Base-by-base conservation (phyloP, 495 filamentous ascomycete species). In the Glonium stellatum region DNA sequence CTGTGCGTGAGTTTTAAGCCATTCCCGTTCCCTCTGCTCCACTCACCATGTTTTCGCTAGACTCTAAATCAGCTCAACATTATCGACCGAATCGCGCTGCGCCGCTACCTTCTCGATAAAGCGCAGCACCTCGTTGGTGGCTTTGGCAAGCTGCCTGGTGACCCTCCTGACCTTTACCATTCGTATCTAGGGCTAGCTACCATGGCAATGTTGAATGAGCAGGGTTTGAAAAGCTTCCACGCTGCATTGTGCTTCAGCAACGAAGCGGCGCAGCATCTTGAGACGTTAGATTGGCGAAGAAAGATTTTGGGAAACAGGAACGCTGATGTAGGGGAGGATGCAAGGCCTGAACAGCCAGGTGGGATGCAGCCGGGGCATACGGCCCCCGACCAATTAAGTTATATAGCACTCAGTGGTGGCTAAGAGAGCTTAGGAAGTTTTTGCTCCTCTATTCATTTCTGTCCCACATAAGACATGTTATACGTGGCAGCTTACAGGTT, bases 51-150 rank as follows among this genome's bases (percentile, higher is more conserved):
- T 18, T 5, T 35, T n/a, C 13, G 0, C 19, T 23, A 88, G 82
- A 85, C 90, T 63, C 78, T 97, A 15, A 80, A 83, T 22, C 76
- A 82, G 54, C 70, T 80, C 12, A 63, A 77, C 10, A 72, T 96
- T 22, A 73, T 92, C 39, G 79, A 88, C 52, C 72, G 73, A 9
- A 71, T 70, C 21, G 78, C 83, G 9, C 81, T 86, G 27, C 82
- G 89, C 12, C 79, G 81, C 55, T 97, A 95, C 72, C 77, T 97
- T 15, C 76, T 97, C 0, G 86, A 87, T 31, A 88, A 88, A 69
- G 92, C 89, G n/a, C 91, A 97, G 66, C 93, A 98, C 71, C 67
- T 83, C 22, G 84, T 96, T 18, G 93, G 93, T 51, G 93, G 93
- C 0, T 97, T 97, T 73, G 86, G 86, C 4, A 97, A 98, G 67